Evolutionary conservation across 2,329 filamentous ascomycete species (phyloP).

Genomic region (Botrytis elliptica): DNA sequence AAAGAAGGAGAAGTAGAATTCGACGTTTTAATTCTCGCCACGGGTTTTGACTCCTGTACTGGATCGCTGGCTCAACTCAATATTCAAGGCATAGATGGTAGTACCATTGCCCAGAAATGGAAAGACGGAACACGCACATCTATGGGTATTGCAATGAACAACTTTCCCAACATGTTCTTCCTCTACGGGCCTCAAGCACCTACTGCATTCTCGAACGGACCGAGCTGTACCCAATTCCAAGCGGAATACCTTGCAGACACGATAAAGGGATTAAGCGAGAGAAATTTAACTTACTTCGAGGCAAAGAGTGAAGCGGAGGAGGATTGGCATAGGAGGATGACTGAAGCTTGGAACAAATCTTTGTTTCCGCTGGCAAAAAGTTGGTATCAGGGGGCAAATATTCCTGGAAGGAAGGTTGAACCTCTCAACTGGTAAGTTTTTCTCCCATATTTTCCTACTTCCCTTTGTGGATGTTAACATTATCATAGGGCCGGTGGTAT

Average conservation of each 20-base stretch:
- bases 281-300: slow-evolving; percentile 39
- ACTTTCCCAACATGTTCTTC: slow-evolving; percentile 52
- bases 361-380: slow-evolving; percentile 40
- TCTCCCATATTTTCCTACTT: not conserved
- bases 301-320: slow-evolving; percentile 37
- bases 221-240: slow-evolving; percentile 44
- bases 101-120: slow-evolving; percentile 40
- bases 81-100: slow-evolving; percentile 36
- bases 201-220: slow-evolving; percentile 43
- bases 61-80: slow-evolving; percentile 40
- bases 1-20: slow-evolving; percentile 36
- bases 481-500: slow-evolving; percentile 15
- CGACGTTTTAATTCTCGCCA: slow-evolving; percentile 41
- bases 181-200: slow-evolving; percentile 45
- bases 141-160: slow-evolving; percentile 44
- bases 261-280: slow-evolving; percentile 38
- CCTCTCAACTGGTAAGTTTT: slow-evolving; percentile 37
- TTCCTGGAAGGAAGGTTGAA: slow-evolving; percentile 44
- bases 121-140: slow-evolving; percentile 37
- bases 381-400: slow-evolving; percentile 45
- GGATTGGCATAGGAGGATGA: slow-evolving; percentile 39
- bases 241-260: slow-evolving; percentile 42
- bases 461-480: not conserved
- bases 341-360: slow-evolving; percentile 36
- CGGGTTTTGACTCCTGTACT: slow-evolving; percentile 42